These are phyloP conservation scores for Tulasnella calospora DNA, from an alignment of 768 basidiomycete species.

Conservation along the genomic window DNA sequence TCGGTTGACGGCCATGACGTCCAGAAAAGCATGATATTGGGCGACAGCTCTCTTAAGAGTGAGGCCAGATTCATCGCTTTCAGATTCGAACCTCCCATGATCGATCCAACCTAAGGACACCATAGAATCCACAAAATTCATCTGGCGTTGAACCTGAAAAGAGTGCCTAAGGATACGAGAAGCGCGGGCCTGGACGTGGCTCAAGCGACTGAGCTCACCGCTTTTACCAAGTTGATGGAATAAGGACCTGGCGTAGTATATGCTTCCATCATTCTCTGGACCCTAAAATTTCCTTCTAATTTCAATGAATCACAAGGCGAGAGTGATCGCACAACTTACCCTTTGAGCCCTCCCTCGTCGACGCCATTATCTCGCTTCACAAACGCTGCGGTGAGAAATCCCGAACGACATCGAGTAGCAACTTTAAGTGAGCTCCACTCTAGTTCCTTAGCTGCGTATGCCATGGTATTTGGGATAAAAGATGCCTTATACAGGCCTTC, in stretches of 20 bases:
- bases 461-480: background rate
- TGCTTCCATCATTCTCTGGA: constrained; percentile 72
- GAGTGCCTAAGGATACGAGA: background rate
- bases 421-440: background rate
- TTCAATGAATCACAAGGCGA: background rate
- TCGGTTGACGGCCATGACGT: constrained; percentile 21
- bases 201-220: constrained; percentile 5
- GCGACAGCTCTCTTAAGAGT: constrained; percentile 23
- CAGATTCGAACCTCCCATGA: constrained; percentile 19
- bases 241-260: constrained; percentile 60
- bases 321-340: background rate
- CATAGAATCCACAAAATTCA: constrained; percentile 25
- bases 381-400: background rate
- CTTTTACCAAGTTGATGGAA: constrained; percentile 24
- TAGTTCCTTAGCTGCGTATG: background rate
- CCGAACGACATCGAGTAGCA: background rate
- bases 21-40: constrained; percentile 29
- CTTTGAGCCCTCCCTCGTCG: background rate
- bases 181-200: background rate
- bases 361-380: background rate
- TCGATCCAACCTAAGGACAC: constrained; percentile 25
- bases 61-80: background rate
- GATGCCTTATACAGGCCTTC: background rate
- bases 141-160: constrained; percentile 23
- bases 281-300: constrained; percentile 35